Conservation (phyloP, 495 filamentous ascomycete genomes). For the Xylaria nigripes region DNA sequence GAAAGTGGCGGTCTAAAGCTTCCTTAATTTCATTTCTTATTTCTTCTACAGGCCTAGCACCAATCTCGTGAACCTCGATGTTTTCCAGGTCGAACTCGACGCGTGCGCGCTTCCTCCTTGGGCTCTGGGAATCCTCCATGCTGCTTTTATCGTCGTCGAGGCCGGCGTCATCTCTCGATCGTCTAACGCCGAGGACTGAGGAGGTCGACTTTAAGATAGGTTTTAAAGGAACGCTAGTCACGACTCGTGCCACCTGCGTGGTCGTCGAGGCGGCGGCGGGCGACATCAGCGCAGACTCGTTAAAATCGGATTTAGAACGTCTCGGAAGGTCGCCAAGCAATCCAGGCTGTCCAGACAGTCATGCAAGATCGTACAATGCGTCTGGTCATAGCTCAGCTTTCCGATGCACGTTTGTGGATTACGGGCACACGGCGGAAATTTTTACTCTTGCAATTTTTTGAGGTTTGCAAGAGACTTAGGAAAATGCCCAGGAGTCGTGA, state of each 20-base stretch:
- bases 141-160: conserved; percentile 45
- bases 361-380: not conserved
- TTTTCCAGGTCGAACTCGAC: conserved; percentile 72
- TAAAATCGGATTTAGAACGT: not conserved
- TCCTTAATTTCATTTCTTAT: conserved; percentile 66
- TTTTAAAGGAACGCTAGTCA: conserved; percentile 28
- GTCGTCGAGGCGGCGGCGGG: conserved; percentile 14
- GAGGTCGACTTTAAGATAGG: conserved; percentile 38
- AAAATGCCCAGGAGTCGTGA: conserved; percentile 5
- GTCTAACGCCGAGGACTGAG: conserved; percentile 30
- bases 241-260: conserved; percentile 16
- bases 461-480: too few relatives aligned
- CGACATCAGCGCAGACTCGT: not conserved
- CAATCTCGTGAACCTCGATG: conserved; percentile 51
- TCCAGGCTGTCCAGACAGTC: conserved; percentile 9
- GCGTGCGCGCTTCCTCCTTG: conserved; percentile 39
- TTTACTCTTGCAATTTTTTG: too few relatives aligned
- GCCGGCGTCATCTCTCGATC: conserved; percentile 32
- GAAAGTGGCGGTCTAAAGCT: conserved; percentile 59
- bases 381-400: conserved; percentile 8
- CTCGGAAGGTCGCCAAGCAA: conserved; percentile 3
- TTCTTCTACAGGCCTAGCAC: conserved; percentile 37
- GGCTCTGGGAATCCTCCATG: conserved; percentile 19
- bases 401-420: not conserved
- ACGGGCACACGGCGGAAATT: not conserved